These are phyloP conservation scores for Sarcomyxa edulis DNA, from an alignment of 768 basidiomycete genomes.

Conservation along the genomic window DNA sequence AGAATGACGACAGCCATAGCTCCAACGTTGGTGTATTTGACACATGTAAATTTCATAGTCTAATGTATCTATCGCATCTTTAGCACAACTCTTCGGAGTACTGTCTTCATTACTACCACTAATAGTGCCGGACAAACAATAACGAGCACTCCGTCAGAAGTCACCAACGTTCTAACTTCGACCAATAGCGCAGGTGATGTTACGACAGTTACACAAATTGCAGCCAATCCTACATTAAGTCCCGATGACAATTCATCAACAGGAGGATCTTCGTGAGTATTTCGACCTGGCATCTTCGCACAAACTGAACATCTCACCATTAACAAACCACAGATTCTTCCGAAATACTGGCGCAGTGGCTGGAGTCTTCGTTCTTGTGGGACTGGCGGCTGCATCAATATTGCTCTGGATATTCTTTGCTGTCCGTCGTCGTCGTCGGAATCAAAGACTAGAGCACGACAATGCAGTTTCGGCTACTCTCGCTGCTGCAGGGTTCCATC, in stretches of 20 bases:
- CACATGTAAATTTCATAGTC: slow-evolving; percentile 12
- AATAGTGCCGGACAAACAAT: slow-evolving; percentile 44
- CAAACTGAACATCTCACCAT: not conserved
- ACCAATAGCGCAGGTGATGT: slow-evolving; percentile 48
- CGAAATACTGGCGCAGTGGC: slow-evolving; percentile 85
- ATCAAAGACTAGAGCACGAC: slow-evolving; percentile 60
- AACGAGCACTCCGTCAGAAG: slow-evolving; percentile 45
- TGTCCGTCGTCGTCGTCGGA: slow-evolving; percentile 59
- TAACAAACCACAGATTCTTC: slow-evolving; percentile 62
- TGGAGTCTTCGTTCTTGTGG: slow-evolving; percentile 88
- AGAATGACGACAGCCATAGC: no score
- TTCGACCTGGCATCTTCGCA: not conserved
- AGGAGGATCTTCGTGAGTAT: slow-evolving; percentile 46
- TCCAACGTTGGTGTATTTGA: no score
- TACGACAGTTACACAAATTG: slow-evolving; percentile 56
- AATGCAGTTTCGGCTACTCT: slow-evolving; percentile 66
- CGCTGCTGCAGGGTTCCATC: slow-evolving; percentile 65
- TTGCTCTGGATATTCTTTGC: slow-evolving; percentile 69
- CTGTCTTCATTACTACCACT: slow-evolving; percentile 56
- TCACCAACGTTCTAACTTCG: slow-evolving; percentile 54
- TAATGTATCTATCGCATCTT: slow-evolving; percentile 7
- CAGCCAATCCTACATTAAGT: slow-evolving; percentile 69
- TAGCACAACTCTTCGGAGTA: slow-evolving; percentile 51
- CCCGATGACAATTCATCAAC: slow-evolving; percentile 37
- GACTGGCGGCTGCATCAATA: slow-evolving; percentile 68